These are phyloP conservation scores for Obelidium mucronatum DNA, from an alignment of 192 early-diverging fungal genomes.

Conservation along the genomic window DNA sequence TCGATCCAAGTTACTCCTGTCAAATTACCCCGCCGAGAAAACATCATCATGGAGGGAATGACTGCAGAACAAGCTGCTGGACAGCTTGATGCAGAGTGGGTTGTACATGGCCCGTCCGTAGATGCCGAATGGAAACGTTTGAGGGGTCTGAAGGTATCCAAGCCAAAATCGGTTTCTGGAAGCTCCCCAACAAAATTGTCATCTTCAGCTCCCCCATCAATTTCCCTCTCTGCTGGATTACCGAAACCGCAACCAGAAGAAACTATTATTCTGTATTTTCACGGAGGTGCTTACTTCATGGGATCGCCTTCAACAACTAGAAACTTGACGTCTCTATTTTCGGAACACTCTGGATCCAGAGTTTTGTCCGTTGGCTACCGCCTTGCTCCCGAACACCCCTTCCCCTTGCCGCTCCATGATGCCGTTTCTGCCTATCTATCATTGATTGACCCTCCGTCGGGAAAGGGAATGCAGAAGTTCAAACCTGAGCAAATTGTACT, in stretches of 20 bases:
- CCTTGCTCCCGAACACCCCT: slow-evolving; percentile 47
- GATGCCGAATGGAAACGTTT: slow-evolving; percentile 30
- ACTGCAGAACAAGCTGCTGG: slow-evolving; percentile 16
- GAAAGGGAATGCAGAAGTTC: slow-evolving; percentile 3
- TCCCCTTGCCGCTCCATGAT: slow-evolving; percentile 43
- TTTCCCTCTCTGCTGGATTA: neutral
- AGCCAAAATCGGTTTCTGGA: neutral
- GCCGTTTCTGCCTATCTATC: slow-evolving; percentile 43
- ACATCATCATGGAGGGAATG: slow-evolving; percentile 38
- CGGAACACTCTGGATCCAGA: slow-evolving; percentile 9
- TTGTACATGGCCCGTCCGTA: slow-evolving; percentile 25
- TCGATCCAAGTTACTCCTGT: slow-evolving; percentile 11
- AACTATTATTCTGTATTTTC: slow-evolving; percentile 45
- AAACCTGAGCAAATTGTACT: slow-evolving; percentile 43
- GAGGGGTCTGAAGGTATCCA: slow-evolving; percentile 13
- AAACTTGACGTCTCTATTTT: slow-evolving; percentile 34
- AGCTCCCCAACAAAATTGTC: neutral
- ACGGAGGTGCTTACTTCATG: slow-evolving; percentile 48
- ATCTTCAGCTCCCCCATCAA: neutral
- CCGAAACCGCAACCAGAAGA: slow-evolving; percentile 3
- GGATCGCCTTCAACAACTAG: slow-evolving; percentile 36
- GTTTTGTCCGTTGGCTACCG: slow-evolving; percentile 53
- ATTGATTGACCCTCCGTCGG: slow-evolving; percentile 45
- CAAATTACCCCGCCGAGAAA: slow-evolving; percentile 21
- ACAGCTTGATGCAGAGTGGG: slow-evolving; percentile 33